Evolutionary conservation across 148 eudicot species (phyloP), one percentile per base, ranked within the genome.

Genomic region (Camellia lanceoleosa): DNA sequence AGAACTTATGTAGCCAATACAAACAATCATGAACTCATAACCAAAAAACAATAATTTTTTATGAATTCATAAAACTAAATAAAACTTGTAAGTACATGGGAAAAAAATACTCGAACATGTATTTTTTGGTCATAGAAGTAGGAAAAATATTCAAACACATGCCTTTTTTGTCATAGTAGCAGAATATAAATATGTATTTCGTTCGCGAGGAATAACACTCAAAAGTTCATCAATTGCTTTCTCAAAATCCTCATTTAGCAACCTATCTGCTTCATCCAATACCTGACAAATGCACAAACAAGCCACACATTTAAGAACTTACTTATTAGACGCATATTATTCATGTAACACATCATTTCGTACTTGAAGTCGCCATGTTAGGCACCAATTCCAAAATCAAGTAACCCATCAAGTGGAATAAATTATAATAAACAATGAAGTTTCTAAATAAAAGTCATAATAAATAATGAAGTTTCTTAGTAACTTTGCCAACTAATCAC

Each of bases 141-240:
- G 38, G 38, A 30, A 75, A 43, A 44, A 20, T 46, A 20, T 18
- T 20, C 43, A 76, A 76, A 64, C 12, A 62, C 47, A 5, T 79
- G 93, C 98, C 92, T 95, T 95, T 74, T 89, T 89, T 11, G 99
- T 93, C 97, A 95, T 93, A 16, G 99, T 93, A 66, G 97, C 97
- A 67, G 99, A 95, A 81, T 90, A 95, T 64, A 95, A 80, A 82
- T 82, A 95, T 60, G 99, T 93, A 76, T 87, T 89, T 70, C 98
- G 75, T 20, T 92, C 90, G 54, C 85, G 92, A 83, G 99, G 99
- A 60, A 95, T 89, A 77, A 67, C 90, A 72, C 83, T 87, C 80
- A 93, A 87, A 74, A 95, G 81, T 46, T 89, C 91, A 87, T 95
- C 92, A 78, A 95, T 82, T 74, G 93, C 80, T 84, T 93, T 91